Percentiles rank a stretch among this genome's conserved stretches.
phyloP scores from a whole-genome alignment of 257 asterid genomes.

The Handroanthus guayacan region DNA sequence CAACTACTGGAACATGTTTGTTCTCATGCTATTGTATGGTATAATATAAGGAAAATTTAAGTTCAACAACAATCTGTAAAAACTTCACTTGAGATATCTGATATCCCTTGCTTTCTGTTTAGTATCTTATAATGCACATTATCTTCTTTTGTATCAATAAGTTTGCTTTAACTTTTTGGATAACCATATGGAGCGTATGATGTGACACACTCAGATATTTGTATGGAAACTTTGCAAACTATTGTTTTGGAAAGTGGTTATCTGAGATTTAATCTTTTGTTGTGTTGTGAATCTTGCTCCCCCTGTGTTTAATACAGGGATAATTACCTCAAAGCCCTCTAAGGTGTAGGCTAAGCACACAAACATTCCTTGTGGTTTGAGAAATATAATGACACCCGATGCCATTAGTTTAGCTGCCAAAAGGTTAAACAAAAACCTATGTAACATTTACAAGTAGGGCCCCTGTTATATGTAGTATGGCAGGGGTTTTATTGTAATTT shows the following conservation, averaged over 20 bases:
- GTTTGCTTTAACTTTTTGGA: background rate
- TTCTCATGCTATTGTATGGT: background rate
- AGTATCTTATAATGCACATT: background rate
- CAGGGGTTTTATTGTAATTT: too few species aligned
- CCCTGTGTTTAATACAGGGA: background rate
- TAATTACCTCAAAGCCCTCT: too few species aligned
- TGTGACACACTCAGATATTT: background rate
- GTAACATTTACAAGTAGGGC: too few species aligned
- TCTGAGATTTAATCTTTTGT: background rate
- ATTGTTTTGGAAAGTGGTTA: background rate
- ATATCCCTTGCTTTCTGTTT: background rate
- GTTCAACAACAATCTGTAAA: background rate
- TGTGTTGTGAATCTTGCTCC: background rate
- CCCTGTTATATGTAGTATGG: too few species aligned
- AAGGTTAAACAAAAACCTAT: too few species aligned
- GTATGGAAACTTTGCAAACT: background rate
- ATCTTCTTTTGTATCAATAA: background rate
- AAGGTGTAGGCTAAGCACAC: too few species aligned
- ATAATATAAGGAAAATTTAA: background rate
- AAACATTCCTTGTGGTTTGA: too few species aligned
- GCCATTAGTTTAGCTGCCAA: too few species aligned
- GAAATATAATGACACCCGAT: too few species aligned
- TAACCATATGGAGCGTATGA: background rate
- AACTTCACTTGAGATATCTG: background rate
- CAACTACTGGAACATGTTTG: background rate